These are phyloP conservation scores for Singerocomus inundabilis DNA, from an alignment of 1,284 basidiomycete species.

Conservation along the genomic window DNA sequence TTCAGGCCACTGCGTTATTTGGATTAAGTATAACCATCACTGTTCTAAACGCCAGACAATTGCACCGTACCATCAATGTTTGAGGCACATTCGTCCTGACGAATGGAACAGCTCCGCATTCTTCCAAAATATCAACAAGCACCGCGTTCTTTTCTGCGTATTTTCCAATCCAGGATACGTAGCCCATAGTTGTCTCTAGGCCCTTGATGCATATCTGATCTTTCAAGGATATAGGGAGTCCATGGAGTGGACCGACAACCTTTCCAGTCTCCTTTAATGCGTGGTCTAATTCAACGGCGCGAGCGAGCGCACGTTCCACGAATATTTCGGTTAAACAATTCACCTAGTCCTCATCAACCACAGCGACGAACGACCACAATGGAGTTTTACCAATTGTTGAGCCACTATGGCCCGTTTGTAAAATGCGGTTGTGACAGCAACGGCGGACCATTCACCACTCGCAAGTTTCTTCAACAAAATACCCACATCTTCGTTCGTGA, in stretches of 20 bases:
- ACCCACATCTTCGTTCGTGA: conserved; percentile 48
- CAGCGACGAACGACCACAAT: neutral
- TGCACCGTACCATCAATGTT: conserved; percentile 50
- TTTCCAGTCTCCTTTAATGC: conserved; percentile 44
- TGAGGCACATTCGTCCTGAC: conserved; percentile 73
- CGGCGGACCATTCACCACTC: conserved; percentile 40
- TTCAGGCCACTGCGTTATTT: conserved; percentile 52
- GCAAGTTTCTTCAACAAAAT: conserved; percentile 42
- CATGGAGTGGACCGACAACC: conserved; percentile 58
- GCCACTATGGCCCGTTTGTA: conserved; percentile 60
- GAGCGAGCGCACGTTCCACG: conserved; percentile 49
- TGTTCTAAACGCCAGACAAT: neutral
- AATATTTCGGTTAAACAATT: conserved; percentile 56
- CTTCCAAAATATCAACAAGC: conserved; percentile 58
- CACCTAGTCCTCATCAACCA: conserved; percentile 41
- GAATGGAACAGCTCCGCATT: conserved; percentile 65
- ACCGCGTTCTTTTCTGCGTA: conserved; percentile 52
- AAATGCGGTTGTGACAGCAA: conserved; percentile 53
- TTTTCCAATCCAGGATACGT: conserved; percentile 63
- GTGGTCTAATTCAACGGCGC: conserved; percentile 52
- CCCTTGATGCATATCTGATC: conserved; percentile 57
- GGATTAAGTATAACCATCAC: neutral
- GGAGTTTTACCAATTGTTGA: conserved; percentile 50
- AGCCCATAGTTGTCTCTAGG: conserved; percentile 56
- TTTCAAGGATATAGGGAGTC: conserved; percentile 62